Evolutionary conservation across 2,329 filamentous ascomycete genomes (phyloP), one percentile per base, ranked within the genome.

Genomic region (Talaromyces sp.): DNA sequence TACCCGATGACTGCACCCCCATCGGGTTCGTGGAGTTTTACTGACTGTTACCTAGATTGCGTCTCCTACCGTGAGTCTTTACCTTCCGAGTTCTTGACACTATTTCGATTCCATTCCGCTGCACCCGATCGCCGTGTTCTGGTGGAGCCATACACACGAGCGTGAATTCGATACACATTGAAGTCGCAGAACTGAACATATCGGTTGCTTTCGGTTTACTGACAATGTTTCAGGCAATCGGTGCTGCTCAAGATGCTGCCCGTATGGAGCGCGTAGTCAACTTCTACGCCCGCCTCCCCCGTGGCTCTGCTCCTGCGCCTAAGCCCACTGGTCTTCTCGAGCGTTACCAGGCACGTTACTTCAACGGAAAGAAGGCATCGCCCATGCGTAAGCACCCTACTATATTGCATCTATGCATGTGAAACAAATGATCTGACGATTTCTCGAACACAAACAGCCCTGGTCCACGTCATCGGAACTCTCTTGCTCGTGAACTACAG

Each of bases 281-380:
- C 83, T 98, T 99, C 86, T 99, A 99, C 86, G 92, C 96, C 84
- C 96, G 93, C 81, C 92, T 99, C 63, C 95, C 96, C 76, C 92
- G 93, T 75, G 96, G 95, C 71, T 80, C 91, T 70, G 93, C 93
- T 73, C 93, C 95, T 72, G 88, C 92, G 79, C 79, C 86, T 70
- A 87, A 96, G 85, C 80, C 89, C 69, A 90, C 87, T 74, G 93
- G 95, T 71, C 82, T 96, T 65, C 81, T 96, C 73, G 90, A 88
- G 73, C 86, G 91, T 80, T 99, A 99, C 85, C 91, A 95, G 77
- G 80, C 80, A 68, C 80, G 81, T 67, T 93, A 99, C 86, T 96
- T 99, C 77, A 62, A 55, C 56, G 93, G 93, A 82, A 93, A 96
- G 85, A 97, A 97, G 78, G 80, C 91, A 67, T 91, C 90, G 65